These are phyloP conservation scores for Diaporthe australafricana DNA, from an alignment of 2,329 filamentous ascomycete species.

Conservation along the genomic window DNA sequence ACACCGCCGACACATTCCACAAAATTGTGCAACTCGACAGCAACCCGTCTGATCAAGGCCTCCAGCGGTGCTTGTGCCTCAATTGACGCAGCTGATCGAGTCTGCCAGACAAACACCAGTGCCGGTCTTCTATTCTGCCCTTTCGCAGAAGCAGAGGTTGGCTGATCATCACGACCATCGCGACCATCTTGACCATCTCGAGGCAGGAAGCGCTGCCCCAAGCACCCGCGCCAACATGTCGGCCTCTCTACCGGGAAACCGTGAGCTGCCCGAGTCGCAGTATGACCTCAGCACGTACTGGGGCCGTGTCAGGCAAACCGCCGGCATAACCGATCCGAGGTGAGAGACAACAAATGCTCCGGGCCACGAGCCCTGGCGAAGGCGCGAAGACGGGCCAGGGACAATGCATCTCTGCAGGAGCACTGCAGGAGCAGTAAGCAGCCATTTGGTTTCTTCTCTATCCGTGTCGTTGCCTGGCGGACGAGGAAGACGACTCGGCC, in stretches of 20 bases:
- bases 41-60: not conserved
- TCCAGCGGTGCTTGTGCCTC: slow-evolving; percentile 10
- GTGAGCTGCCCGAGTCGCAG: slow-evolving; percentile 90
- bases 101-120: not conserved
- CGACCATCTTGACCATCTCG: too few relatives aligned
- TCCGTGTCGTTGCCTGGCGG: not conserved
- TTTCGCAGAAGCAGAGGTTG: not conserved
- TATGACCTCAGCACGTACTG: slow-evolving; percentile 95
- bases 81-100: slow-evolving; percentile 7
- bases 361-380: slow-evolving; percentile 22
- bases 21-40: slow-evolving; percentile 5
- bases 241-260: slow-evolving; percentile 72
- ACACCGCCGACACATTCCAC: slow-evolving; percentile 2
- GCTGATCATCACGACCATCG: not conserved
- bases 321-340: slow-evolving; percentile 94
- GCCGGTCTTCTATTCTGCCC: not conserved
- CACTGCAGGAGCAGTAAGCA: slow-evolving; percentile 39
- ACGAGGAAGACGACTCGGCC: not conserved
- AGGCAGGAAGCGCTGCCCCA: not conserved
- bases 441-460: slow-evolving; percentile 33
- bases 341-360: slow-evolving; percentile 61
- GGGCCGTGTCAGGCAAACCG: slow-evolving; percentile 91
- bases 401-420: slow-evolving; percentile 34
- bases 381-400: slow-evolving; percentile 34
- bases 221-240: slow-evolving; percentile 61